Base-by-base conservation (phyloP, 345 rosid species). In the Triadica sebifera region DNA sequence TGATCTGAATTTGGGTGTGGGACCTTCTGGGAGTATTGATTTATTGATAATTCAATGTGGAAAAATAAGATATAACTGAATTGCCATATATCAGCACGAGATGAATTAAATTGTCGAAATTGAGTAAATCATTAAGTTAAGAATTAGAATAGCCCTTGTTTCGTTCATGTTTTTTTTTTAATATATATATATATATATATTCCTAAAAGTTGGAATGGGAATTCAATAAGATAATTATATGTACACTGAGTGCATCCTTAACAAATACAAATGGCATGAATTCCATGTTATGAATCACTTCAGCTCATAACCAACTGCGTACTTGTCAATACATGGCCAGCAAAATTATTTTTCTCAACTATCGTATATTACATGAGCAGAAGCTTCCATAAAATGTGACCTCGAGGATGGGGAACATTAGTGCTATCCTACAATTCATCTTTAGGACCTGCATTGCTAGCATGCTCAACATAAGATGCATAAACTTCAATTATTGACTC, bases 401-500 rank as follows among this genome's bases (percentile, higher is more conserved):
- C 41, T 24, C 16, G 41, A 34, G 51, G 65, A 17, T 49, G 51
- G 15, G 55, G 37, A 43, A 37, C 37, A 3, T 3, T 13, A 59
- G 51, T 49, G 70, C 67, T 74, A 45, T 58, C 75, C 84, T 78
- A 92, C 78, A 94, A 74, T 86, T 94, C 98, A 75, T 92, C 98
- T 73, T 79, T 89, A 41, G 80, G 61, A 69, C 61, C 74, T 55
- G 77, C 74, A n/a, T 80, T 83, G 61, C 71, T 68, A 59, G 83
- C 50, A 10, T 49, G 77, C 7, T 73, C 83, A 3, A 65, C 78
- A 58, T 84, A 87, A 43, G 94, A 86, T 64, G 91, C 83, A 70
- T 85, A 88, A 38, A 88, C 81, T 85, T 88, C 87, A 68, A 95
- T 86, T 59, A 93, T 87, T 43, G 93, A 90, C 76, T 78, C 91